phyloP scores from a whole-genome alignment of 2,329 filamentous ascomycete species.

The Colletotrichum agaves region DNA sequence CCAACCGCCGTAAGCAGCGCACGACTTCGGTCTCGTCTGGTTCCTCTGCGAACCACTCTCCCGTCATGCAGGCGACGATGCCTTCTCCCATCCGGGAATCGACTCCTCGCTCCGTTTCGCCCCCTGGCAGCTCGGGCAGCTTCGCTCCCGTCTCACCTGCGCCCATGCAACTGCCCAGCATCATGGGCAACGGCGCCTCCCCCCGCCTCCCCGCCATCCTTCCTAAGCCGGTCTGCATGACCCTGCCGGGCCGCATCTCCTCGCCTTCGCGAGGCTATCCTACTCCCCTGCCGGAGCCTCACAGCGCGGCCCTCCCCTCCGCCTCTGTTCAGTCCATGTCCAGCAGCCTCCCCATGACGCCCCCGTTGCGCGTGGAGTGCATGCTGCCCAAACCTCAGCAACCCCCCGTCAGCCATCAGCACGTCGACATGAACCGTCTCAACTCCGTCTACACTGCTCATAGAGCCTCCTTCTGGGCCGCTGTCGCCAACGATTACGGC shows the following conservation, averaged over 20 bases:
- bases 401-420: constrained; percentile 49
- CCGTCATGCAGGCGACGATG: constrained; percentile 58
- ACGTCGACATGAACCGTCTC: constrained; percentile 73
- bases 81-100: constrained; percentile 63
- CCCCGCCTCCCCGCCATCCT: constrained; percentile 70
- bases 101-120: constrained; percentile 58
- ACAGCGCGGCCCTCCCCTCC: constrained; percentile 58
- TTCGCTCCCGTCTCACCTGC: constrained; percentile 57
- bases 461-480: constrained; percentile 77
- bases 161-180: constrained; percentile 64
- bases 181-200: constrained; percentile 58
- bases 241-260: constrained; percentile 50
- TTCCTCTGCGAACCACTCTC: constrained; percentile 66
- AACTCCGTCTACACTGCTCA: constrained; percentile 76
- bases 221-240: constrained; percentile 70
- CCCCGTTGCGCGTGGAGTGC: constrained; percentile 70
- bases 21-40: constrained; percentile 76
- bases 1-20: constrained; percentile 78
- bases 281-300: constrained; percentile 54
- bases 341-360: constrained; percentile 48
- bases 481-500: constrained; percentile 78
- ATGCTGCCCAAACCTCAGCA: constrained; percentile 54
- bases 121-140: constrained; percentile 57
- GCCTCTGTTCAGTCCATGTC: constrained; percentile 47
- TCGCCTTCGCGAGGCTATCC: constrained; percentile 53